Evolutionary conservation across 305 asterid genomes (phyloP), one percentile per base, ranked within the genome.

Genomic region (Fraxinus floribunda): DNA sequence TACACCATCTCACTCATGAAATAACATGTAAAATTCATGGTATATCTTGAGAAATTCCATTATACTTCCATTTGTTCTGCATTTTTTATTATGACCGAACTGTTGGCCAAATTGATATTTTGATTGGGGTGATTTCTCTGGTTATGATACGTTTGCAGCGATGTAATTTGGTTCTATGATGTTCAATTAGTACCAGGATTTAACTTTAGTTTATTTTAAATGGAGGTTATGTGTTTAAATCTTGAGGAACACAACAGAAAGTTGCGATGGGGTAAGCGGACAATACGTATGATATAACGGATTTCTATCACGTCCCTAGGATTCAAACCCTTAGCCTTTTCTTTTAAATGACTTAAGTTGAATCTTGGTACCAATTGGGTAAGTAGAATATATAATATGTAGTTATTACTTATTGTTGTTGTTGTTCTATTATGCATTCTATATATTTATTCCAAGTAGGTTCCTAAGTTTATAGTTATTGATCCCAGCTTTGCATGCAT

Each of bases 401-500:
- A 52, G 6, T 46, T 13, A 46, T 44, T 41, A 16, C 7, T 38
- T 38, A 22, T 57, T 57, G 76, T 46, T 79, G 5, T 44, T 44
- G 29, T 57, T 57, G 78, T 38, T 79, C 30, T 71, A 75, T 57
- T 32, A 16, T 62, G 71, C 57, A 38, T 78, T 35, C 44, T 46
- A 73, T 34, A 39, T 41, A 20, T 13, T 26, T 77, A n/a, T 52
- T 83, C 74, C 77, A 44, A 77, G 71, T 76, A 22, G 5, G 30
- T 7, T 7, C 30, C 5, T 16, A 26, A 26, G 72, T 78, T 73
- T 29, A 49, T 24, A 73, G 70, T 78, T 78, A 79, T 75, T 85
- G 77, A 77, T 74, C 74, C 78, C 75, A 66, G 78, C 80, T 52
- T 83, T 26, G 35, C 64, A 77, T 85, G 70, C 70, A 68, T 84